Evolutionary conservation across 2,329 filamentous ascomycete genomes (phyloP).

Genomic region (Fusarium pseudonygamai): DNA sequence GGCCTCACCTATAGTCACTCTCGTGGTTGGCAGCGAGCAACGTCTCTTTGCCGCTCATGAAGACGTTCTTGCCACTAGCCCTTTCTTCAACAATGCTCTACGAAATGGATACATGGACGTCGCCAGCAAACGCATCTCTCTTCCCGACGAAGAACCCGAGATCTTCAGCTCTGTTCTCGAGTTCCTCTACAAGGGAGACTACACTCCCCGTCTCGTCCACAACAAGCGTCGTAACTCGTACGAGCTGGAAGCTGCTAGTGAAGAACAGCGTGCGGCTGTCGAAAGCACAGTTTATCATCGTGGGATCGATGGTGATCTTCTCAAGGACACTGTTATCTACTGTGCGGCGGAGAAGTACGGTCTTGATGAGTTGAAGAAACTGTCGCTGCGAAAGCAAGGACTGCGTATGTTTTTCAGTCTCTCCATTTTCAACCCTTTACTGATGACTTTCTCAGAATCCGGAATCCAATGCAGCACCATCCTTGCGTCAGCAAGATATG

Average conservation of each 20-base stretch:
- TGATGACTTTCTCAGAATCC: constrained; percentile 59
- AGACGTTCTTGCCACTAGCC: constrained; percentile 79
- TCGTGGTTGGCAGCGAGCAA: constrained; percentile 82
- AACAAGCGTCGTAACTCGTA: constrained; percentile 84
- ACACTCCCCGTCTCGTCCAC: constrained; percentile 83
- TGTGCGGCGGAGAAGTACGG: constrained; percentile 88
- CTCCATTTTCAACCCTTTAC: neutral
- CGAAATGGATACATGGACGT: constrained; percentile 49
- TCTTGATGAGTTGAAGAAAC: constrained; percentile 83
- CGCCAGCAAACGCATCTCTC: constrained; percentile 73
- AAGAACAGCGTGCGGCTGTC: constrained; percentile 55
- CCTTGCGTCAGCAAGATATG: constrained; percentile 85
- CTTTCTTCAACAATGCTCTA: constrained; percentile 71
- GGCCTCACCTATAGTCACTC: constrained; percentile 79
- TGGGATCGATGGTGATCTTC: constrained; percentile 70
- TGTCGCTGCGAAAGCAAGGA: constrained; percentile 88
- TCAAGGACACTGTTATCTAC: constrained; percentile 92
- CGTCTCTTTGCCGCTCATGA: constrained; percentile 93
- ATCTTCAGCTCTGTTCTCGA: constrained; percentile 91
- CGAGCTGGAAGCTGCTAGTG: constrained; percentile 75
- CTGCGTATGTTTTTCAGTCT: constrained; percentile 66
- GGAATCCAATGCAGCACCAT: constrained; percentile 88
- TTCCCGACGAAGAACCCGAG: constrained; percentile 88
- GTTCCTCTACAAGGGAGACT: constrained; percentile 94
- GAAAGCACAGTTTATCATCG: constrained; percentile 77